Percentiles rank a stretch among this genome's conserved stretches.
These are phyloP conservation scores for Coemansia sp. DNA, from an alignment of 192 early-diverging fungal species.

Conservation along the genomic window DNA sequence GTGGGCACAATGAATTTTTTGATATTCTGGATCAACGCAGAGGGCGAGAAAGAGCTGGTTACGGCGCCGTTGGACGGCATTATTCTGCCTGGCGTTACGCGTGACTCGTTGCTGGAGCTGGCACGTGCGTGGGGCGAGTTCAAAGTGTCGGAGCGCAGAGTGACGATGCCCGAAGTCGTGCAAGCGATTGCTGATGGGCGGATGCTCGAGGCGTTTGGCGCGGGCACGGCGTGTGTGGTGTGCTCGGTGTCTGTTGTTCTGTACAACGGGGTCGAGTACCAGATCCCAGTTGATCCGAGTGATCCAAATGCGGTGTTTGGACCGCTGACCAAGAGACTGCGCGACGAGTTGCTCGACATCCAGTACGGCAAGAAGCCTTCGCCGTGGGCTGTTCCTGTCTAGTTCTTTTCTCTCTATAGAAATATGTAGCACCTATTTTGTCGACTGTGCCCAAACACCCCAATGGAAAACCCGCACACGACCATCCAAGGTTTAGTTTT, in stretches of 20 bases:
- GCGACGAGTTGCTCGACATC: conserved; percentile 86
- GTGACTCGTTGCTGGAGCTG: conserved; percentile 86
- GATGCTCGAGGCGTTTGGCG: conserved; percentile 91
- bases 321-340: conserved; percentile 78
- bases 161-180: conserved; percentile 81
- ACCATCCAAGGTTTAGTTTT: too few relatives aligned
- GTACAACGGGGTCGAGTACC: conserved; percentile 70
- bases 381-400: conserved; percentile 14
- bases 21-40: conserved; percentile 78
- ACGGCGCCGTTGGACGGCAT: conserved; percentile 94
- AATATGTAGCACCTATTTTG: too few relatives aligned
- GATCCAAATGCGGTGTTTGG: conserved; percentile 80
- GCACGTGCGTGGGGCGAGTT: conserved; percentile 84
- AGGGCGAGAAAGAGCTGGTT: conserved; percentile 82
- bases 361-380: conserved; percentile 83
- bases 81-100: conserved; percentile 94
- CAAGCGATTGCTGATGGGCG: conserved; percentile 73
- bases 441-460: too few relatives aligned
- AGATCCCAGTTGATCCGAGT: conserved; percentile 88
- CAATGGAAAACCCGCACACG: too few relatives aligned
- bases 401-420: too few relatives aligned
- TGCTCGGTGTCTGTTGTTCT: conserved; percentile 83
- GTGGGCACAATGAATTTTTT: conserved; percentile 99
- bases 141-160: conserved; percentile 81
- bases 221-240: conserved; percentile 97